These are phyloP conservation scores for Monsonia emarginata DNA, from an alignment of 441 rosid genomes.

Conservation along the genomic window DNA sequence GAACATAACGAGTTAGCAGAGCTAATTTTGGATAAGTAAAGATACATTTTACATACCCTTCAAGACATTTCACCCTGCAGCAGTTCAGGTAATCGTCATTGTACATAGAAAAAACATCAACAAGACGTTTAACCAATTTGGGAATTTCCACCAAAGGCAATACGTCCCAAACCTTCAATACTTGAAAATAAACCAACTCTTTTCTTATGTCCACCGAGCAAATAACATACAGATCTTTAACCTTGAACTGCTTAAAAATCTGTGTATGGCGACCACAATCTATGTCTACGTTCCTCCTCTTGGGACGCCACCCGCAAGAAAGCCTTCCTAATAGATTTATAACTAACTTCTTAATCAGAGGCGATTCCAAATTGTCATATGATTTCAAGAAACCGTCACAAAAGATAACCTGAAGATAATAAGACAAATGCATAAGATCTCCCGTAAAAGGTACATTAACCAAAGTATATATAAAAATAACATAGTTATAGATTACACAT, in stretches of 20 bases:
- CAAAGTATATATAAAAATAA: background rate
- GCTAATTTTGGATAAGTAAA: background rate
- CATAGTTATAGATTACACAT: background rate
- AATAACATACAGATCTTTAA: constrained; percentile 19
- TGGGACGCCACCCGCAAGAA: constrained; percentile 41
- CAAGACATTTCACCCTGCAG: constrained; percentile 31
- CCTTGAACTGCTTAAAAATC: constrained; percentile 29
- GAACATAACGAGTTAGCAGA: background rate
- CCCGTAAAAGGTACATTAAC: background rate
- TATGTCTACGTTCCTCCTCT: constrained; percentile 22
- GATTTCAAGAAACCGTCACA: constrained; percentile 34
- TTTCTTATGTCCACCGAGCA: constrained; percentile 31
- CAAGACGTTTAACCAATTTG: constrained; percentile 24
- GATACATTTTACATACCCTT: constrained; percentile 31
- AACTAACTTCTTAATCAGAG: constrained; percentile 16
- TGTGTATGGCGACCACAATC: constrained; percentile 18
- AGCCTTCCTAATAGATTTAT: constrained; percentile 25
- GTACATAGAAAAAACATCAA: constrained; percentile 22
- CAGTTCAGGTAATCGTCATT: constrained; percentile 27
- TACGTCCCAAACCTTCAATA: constrained; percentile 42
- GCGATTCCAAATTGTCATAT: constrained; percentile 24
- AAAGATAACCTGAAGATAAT: constrained; percentile 25
- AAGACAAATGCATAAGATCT: background rate
- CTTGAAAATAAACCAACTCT: constrained; percentile 23
- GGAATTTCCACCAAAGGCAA: constrained; percentile 22